Base-by-base conservation (phyloP, 257 asterid genomes). In the Primulina tabacum region DNA sequence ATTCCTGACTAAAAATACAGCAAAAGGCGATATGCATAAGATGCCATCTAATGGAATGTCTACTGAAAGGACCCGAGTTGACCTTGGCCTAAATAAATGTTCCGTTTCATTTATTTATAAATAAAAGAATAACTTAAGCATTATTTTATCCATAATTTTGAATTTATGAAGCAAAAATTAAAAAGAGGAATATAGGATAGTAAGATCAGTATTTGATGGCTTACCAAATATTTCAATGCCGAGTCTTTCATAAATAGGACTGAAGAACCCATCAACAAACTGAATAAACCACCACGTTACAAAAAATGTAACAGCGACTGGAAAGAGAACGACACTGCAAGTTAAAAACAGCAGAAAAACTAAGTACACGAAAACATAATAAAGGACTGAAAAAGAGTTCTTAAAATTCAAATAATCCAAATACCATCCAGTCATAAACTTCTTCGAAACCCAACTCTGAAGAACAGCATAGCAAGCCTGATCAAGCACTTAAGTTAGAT, bases 341-440 rank as follows among this genome's bases (percentile, higher is more conserved):
- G 57, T 58, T n/a, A 52, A 70, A 69, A 62, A 26, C 64, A 76
- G 64, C 69, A 70, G 66, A 30, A 20, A 38, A 60, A 61, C 37
- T 68, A 17, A 52, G 64, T 59, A 30, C 53, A 43, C 12, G 53
- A 64, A 69, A 59, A 28, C 21, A 16, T 26, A 29, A 16, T 66
- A 43, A 38, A 65, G 58, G 32, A 28, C 43, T 20, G 17, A 24
- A 50, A 26, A 71, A 56, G 26, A 57, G 2, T 12, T 12, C 14
- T 5, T 16, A 10, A 37, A 34, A 65, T 14, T 57, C 71, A 35
- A 29, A 5, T 60, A 35, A 66, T 60, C 73, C 73, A 80, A 62
- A 33, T 84, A 93, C 98, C 97, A 90, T 87, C 98, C 98, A 71
- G 97, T 93, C 98, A 93, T 93, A 86, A 93, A 93, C 94, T 93